Evolutionary conservation across 1,139 yeast genomes (phyloP), one percentile per base, ranked within the genome.

Genomic region (Kluyveromyces sp.): DNA sequence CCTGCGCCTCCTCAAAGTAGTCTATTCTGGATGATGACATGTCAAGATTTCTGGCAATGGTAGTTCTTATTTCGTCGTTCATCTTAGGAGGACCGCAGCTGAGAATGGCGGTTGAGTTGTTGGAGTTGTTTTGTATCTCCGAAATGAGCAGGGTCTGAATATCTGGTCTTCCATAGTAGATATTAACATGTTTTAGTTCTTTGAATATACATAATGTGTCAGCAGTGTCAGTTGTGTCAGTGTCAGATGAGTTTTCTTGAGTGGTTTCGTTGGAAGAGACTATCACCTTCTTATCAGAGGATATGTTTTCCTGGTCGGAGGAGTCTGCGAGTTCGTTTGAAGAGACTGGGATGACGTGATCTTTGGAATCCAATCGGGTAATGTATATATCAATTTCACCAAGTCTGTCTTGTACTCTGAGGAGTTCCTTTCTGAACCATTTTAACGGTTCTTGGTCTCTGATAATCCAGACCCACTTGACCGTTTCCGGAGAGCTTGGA

Each of bases 381-480:
- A 51, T 48, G 34, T 48, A 50, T 10, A 51, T 41, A 29, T 48
- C 35, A 10, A 48, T 45, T 30, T 50, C 51, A 4, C 51, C 44
- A 30, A 39, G 43, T 6, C 44, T 31, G 47, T 37, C 33, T 30
- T 47, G 45, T 6, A 51, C 25, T 5, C 42, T 15, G 30, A 43
- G 31, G n/a, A 51, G 44, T 36, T 51, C 53, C 7, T 48, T 45
- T 31, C 41, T 34, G 26, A 50, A 49, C 54, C 54, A 51, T 25
- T 50, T 50, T 35, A 51, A 21, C 4, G 53, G 45, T 7, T 40
- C 36, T 53, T 69, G 68, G 50, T 73, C 69, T 56, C 75, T 72
- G 39, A 76, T 68, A 35, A 69, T 66, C 81, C 81, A 78, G 58
- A 72, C 67, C 36, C 77, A 59, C 56, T 72, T 74, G 40, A 74